Evolutionary conservation across 768 basidiomycete genomes (phyloP), one percentile per base, ranked within the genome.

Genomic region (Phaeotremella fagi): DNA sequence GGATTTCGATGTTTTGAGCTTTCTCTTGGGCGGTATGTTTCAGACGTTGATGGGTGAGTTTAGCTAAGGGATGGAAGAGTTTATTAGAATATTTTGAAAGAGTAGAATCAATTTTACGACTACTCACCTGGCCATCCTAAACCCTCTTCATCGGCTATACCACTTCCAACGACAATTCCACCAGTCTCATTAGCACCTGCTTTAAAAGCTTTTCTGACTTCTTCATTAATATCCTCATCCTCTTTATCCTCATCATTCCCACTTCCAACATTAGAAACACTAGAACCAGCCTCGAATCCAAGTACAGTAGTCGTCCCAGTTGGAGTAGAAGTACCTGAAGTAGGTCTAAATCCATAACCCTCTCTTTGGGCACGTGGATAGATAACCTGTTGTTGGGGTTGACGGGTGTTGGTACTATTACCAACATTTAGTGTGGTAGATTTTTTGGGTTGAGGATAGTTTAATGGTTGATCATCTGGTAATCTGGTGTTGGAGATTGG

Each of bases 121-220:
- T 44, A 70, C 79, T 59, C 63, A 86, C 90, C 90, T 74, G 91
- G 91, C 90, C 91, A 94, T 5, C 90, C 91, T 7, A 95, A 80
- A 49, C 91, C 91, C 26, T 72, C 67, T 31, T 55, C 67, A 58
- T 74, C 69, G 15, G 69, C 69, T 33, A 74, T 70, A 5, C 64
- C 66, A 26, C 44, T 27, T n/a, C 31, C 25, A 22, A 11, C 6
- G 38, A 29, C 48, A 42, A 31, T 29, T 41, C 33, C 54, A 6
- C 38, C 38, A 7, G 22, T 20, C 22, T 31, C 20, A 20, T 26
- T 18, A 11, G 31, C 29, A 14, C 29, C 47, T 9, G 27, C 24
- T 14, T 26, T 42, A 4, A 41, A 16, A 6, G 26, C 23, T 45
- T 20, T n/a, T 18, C 59, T 45, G 24, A 66, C 63, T 24, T 58